Base-by-base conservation (phyloP, 495 filamentous ascomycete species). In the Hyaloscypha bicolor region DNA sequence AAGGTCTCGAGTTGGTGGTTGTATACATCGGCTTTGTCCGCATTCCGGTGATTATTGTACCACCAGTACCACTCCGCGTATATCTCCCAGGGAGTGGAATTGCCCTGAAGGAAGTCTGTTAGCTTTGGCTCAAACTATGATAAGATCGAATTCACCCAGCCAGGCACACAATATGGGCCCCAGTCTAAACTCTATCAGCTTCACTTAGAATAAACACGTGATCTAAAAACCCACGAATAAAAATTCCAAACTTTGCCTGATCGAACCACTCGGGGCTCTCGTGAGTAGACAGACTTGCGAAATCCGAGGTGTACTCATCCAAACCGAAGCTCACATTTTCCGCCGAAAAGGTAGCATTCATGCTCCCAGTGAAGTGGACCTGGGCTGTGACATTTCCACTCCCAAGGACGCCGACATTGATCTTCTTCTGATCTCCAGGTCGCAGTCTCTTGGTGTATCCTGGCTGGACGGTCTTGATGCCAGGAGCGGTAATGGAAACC, bases 61-160 rank as follows among this genome's bases (percentile, higher is more conserved):
- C 65, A 73, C 76, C 74, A 79, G 68, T 76, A 84, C 83, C 83
- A 87, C 72, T 86, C 84, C 0, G 85, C 83, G 68, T 86, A 86
- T 29, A 74, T 77, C 65, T 86, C 85, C 51, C 80, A 75, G 4
- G 79, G 74, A 21, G 78, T 77, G 21, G 75, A 76, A 60, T 86
- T 86, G 0, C 82, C 85, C 33, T 37, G 33, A 37, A 37, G 33
- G 4, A 4, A n/a, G n/a, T 37, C 33, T 5, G 9, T 37, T 37
- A 37, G 33, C 33, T 5, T 5, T 37, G 33, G 33, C 33, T 37
- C 33, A 37, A 9, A 9, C 9, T 9, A 37, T 37, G 33, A 37
- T 37, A 37, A 37, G 9, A 37, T 37, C 9, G 33, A 37, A 9
- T 9, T 37, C 9, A 37, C 33, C 33, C 33, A 37, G 9, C 33